A percentile compares a stretch with the other conserved stretches of the same genome.
These are phyloP conservation scores for Penicillium sp. DNA, from an alignment of 2,329 filamentous ascomycete genomes.

Conservation along the genomic window DNA sequence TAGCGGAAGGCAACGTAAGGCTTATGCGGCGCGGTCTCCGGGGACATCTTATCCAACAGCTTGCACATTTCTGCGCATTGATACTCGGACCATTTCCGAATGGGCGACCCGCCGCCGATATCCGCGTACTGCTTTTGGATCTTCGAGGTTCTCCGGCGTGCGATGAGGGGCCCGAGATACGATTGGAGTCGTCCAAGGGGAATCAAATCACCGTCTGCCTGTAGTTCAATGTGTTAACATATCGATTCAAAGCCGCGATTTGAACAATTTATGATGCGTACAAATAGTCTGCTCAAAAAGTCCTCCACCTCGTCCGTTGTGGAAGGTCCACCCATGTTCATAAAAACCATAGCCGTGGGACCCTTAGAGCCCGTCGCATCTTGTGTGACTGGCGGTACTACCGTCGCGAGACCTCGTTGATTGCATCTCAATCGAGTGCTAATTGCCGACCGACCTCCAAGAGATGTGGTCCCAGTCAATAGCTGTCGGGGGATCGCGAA, in stretches of 20 bases:
- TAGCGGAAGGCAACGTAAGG: conserved; percentile 98
- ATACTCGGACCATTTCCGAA: conserved; percentile 96
- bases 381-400: conserved; percentile 75
- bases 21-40: conserved; percentile 92
- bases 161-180: conserved; percentile 86
- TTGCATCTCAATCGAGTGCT: conserved; percentile 21
- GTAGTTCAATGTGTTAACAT: conserved; percentile 5
- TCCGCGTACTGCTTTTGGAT: conserved; percentile 93
- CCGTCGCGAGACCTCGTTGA: conserved; percentile 52
- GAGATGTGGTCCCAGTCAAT: conserved; percentile 17
- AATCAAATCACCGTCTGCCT: conserved; percentile 92
- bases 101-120: conserved; percentile 96
- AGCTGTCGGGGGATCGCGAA: conserved; percentile 31
- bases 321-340: conserved; percentile 97
- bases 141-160: conserved; percentile 84
- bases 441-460: conserved; percentile 19
- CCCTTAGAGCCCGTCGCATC: conserved; percentile 68
- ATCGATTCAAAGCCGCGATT: not conserved
- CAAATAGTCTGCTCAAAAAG: conserved; percentile 89
- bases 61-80: conserved; percentile 97
- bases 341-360: conserved; percentile 95
- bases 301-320: conserved; percentile 83
- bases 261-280: conserved; percentile 46
- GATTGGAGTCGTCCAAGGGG: conserved; percentile 88
- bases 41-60: conserved; percentile 83